Evolutionary conservation across 345 rosid species (phyloP).

Genomic region (Arabidopsis suecica): DNA sequence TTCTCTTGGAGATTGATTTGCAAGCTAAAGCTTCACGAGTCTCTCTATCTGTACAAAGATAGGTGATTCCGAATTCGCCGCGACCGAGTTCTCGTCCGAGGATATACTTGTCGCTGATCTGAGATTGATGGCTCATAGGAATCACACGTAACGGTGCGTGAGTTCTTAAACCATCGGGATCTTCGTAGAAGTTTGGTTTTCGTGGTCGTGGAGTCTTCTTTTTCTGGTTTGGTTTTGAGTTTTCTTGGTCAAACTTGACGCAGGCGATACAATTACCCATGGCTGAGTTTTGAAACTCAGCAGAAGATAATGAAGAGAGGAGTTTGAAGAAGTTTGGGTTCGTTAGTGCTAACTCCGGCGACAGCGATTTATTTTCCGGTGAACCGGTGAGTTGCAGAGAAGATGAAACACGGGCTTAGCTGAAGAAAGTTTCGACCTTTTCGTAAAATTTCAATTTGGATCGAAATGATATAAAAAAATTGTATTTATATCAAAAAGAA

Average conservation of each 20-base stretch:
- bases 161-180: constrained; percentile 47
- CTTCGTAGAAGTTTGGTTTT: constrained; percentile 54
- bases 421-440: constrained; percentile 50
- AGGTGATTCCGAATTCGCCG: constrained; percentile 94
- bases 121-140: constrained; percentile 68
- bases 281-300: constrained; percentile 21
- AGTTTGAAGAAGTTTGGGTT: background rate
- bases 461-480: constrained; percentile 8
- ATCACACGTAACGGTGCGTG: constrained; percentile 76
- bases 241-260: constrained; percentile 56
- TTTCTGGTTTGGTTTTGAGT: constrained; percentile 47
- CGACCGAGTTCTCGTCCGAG: constrained; percentile 92
- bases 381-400: constrained; percentile 32
- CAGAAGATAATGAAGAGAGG: background rate
- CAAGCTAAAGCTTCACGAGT: constrained; percentile 77
- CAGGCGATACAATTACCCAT: constrained; percentile 98
- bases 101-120: constrained; percentile 85
- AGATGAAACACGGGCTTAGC: constrained; percentile 68
- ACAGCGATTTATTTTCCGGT: constrained; percentile 22
- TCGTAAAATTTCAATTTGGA: constrained; percentile 34
- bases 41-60: constrained; percentile 90
- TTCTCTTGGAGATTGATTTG: constrained; percentile 89
- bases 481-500: background rate
- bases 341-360: background rate
- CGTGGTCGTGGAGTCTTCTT: constrained; percentile 43